phyloP scores from a whole-genome alignment of 2,329 filamentous ascomycete species.

The Tricladium varicosporioides region DNA sequence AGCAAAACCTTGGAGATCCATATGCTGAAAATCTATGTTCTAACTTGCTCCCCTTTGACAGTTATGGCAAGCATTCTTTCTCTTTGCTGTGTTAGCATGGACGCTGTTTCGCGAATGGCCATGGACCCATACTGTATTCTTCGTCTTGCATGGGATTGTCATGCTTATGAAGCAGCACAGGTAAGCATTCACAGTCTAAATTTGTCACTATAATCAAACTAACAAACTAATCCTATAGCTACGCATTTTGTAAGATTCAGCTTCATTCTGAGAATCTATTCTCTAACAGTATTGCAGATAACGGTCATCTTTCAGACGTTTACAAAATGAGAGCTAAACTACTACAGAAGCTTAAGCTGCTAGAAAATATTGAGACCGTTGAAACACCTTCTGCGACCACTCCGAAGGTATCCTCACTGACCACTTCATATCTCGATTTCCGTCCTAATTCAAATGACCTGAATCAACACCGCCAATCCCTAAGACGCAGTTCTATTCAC shows the following conservation, averaged over 20 bases:
- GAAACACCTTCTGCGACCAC: conserved; percentile 42
- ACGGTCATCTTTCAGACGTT: conserved; percentile 66
- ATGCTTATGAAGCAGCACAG: conserved; percentile 83
- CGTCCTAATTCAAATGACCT: conserved; percentile 41
- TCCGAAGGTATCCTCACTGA: conserved; percentile 42
- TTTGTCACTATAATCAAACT: not conserved
- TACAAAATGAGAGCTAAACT: conserved; percentile 50
- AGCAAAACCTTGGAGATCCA: conserved; percentile 26
- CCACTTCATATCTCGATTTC: conserved; percentile 44
- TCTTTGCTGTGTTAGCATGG: conserved; percentile 60
- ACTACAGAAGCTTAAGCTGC: conserved; percentile 50
- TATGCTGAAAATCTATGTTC: too few species aligned
- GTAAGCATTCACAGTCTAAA: not conserved
- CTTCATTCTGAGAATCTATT: not conserved
- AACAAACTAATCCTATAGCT: conserved; percentile 38
- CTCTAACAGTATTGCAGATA: conserved; percentile 42
- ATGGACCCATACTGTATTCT: conserved; percentile 80
- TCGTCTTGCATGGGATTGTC: conserved; percentile 69
- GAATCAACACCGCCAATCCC: conserved; percentile 42
- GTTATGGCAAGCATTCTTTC: conserved; percentile 67
- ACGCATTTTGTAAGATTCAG: conserved; percentile 55
- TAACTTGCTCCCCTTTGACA: conserved; percentile 26
- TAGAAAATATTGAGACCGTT: conserved; percentile 52
- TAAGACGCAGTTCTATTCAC: conserved; percentile 16
- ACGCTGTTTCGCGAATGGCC: conserved; percentile 73